Conservation (phyloP, 129 eudicot genomes). For the Artemisia argyi region DNA sequence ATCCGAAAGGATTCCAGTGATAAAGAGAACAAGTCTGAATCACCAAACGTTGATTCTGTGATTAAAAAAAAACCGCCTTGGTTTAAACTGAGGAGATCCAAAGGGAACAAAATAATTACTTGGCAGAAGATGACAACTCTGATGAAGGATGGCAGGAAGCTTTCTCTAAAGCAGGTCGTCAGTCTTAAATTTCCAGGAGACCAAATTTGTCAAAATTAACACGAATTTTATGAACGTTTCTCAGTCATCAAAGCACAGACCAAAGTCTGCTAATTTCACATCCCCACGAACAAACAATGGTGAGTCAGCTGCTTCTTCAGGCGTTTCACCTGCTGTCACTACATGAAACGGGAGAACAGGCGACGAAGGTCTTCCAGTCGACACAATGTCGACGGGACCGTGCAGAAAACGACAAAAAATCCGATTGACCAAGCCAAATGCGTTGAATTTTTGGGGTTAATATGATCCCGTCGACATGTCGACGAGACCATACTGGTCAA, state of each 20-base stretch:
- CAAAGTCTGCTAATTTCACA: conserved; percentile 51
- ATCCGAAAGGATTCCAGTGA: conserved; percentile 44
- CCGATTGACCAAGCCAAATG: too few relatives aligned
- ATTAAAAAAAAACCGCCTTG: conserved; percentile 28
- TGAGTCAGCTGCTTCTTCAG: conserved; percentile 51
- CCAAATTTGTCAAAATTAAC: conserved; percentile 73
- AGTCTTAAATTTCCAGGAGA: conserved; percentile 61
- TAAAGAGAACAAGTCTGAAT: conserved; percentile 62
- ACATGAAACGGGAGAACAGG: too few relatives aligned
- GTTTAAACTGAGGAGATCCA: conserved; percentile 30
- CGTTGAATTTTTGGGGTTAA: too few relatives aligned
- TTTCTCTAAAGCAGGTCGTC: conserved; percentile 69
- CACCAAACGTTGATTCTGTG: conserved; percentile 41
- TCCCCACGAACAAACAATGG: conserved; percentile 50
- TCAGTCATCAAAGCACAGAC: conserved; percentile 48
- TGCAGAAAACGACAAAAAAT: too few relatives aligned
- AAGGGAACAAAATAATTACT: conserved; percentile 33
- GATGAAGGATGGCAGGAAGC: conserved; percentile 99
- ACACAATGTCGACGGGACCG: too few relatives aligned
- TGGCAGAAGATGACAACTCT: conserved; percentile 44
- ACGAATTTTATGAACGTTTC: conserved; percentile 57
- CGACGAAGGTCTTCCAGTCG: too few relatives aligned
- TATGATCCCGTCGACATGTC: too few relatives aligned
- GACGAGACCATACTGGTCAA: too few relatives aligned
- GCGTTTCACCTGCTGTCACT: conserved; percentile 35